Conservation (phyloP, 2,329 filamentous ascomycete genomes). For the Cadophora luteo-olivacea region DNA sequence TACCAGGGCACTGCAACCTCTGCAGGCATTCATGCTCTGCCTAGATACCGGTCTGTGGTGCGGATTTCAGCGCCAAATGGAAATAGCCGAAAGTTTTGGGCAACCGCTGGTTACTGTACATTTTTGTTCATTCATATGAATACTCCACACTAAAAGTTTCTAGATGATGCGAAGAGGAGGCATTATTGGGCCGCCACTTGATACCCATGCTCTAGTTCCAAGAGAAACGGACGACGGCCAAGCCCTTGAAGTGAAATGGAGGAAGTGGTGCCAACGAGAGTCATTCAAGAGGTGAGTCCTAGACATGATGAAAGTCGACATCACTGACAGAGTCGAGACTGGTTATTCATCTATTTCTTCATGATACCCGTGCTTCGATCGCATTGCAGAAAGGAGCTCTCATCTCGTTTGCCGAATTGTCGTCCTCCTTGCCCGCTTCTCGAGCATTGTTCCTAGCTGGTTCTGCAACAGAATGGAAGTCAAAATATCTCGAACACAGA, state of each 20-base stretch:
- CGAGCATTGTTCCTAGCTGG: constrained; percentile 10
- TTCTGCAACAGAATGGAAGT: constrained; percentile 13
- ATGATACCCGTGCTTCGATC: constrained; percentile 17
- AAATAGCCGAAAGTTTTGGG: constrained; percentile 62
- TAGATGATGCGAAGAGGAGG: constrained; percentile 20
- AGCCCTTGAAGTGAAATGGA: constrained; percentile 15
- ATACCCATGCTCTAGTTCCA: constrained; percentile 11
- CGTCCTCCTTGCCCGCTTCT: constrained; percentile 9
- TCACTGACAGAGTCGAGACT: not conserved
- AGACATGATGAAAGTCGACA: no score
- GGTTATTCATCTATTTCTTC: constrained; percentile 8
- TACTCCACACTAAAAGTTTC: no score
- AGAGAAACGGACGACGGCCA: constrained; percentile 5
- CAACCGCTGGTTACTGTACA: constrained; percentile 56
- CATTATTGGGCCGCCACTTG: not conserved
- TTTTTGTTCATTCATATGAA: not conserved
- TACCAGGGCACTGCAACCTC: constrained; percentile 56
- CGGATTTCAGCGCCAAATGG: constrained; percentile 63
- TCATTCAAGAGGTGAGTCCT: constrained; percentile 21
- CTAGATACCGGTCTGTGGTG: constrained; percentile 63
- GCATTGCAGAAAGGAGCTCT: constrained; percentile 10
- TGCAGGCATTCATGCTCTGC: constrained; percentile 56
- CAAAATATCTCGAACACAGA: not conserved
- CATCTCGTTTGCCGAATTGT: constrained; percentile 3
- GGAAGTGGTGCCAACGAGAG: constrained; percentile 12